Percentiles rank a stretch among this genome's conserved stretches.
phyloP scores from a whole-genome alignment of 1,284 basidiomycete species.

The Leccinum fuscescens region DNA sequence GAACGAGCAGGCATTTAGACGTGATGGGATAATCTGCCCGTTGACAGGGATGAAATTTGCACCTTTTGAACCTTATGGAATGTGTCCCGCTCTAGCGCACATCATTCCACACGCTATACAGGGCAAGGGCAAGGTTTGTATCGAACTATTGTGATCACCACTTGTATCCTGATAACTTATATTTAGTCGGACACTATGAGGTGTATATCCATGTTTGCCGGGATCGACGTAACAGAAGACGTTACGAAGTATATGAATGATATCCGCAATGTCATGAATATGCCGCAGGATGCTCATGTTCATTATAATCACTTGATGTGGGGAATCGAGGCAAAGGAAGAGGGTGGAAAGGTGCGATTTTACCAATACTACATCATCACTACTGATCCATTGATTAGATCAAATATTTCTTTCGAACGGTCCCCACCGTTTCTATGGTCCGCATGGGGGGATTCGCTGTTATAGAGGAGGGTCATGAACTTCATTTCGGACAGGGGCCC shows the following conservation, averaged over 20 bases:
- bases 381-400: background rate
- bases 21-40: background rate
- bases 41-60: background rate
- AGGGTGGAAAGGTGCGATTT: background rate
- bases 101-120: background rate
- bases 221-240: background rate
- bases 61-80: background rate
- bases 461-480: background rate
- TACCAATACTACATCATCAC: background rate
- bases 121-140: background rate
- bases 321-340: background rate
- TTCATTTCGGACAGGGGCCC: background rate
- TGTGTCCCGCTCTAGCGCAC: background rate
- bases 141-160: background rate
- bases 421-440: background rate
- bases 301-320: background rate
- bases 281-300: background rate
- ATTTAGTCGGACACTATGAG: background rate
- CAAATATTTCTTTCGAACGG: background rate
- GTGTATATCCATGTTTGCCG: background rate
- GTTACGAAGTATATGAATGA: background rate
- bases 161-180: background rate
- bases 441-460: background rate
- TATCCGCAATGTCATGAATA: background rate
- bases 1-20: background rate